Percentiles rank a stretch among this genome's conserved stretches.
Conservation (phyloP, 2,329 filamentous ascomycete species). For the Trichoderma lentiforme region DNA sequence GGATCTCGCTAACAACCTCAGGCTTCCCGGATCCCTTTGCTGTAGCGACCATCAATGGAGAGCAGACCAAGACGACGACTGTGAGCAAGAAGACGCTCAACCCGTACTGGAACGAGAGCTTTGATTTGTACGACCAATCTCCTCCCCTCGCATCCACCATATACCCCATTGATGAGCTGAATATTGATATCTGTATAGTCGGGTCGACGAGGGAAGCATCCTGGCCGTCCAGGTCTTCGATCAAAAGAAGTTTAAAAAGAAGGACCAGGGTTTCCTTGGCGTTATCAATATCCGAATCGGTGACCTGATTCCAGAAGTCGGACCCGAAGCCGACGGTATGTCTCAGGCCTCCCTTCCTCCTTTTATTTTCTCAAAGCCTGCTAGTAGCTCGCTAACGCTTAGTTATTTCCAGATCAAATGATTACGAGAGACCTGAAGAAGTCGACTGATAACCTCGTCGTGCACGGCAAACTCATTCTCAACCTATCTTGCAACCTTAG, state of each 20-base stretch:
- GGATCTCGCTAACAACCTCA: conserved; percentile 41
- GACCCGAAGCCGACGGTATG: conserved; percentile 85
- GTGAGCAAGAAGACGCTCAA: conserved; percentile 97
- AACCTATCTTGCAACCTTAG: conserved; percentile 90
- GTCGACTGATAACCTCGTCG: conserved; percentile 95
- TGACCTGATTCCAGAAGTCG: conserved; percentile 81
- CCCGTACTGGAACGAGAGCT: conserved; percentile 99
- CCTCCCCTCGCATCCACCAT: conserved; percentile 18
- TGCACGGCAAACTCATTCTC: conserved; percentile 95
- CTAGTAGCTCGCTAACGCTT: conserved; percentile 23
- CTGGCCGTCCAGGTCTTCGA: conserved; percentile 98
- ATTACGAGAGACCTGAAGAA: conserved; percentile 96
- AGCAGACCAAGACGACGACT: conserved; percentile 96
- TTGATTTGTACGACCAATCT: conserved; percentile 77
- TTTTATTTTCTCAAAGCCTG: background rate
- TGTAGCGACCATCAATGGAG: conserved; percentile 92
- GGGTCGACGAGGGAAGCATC: conserved; percentile 91
- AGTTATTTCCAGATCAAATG: conserved; percentile 75
- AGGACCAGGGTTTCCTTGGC: conserved; percentile 97
- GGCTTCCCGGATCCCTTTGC: conserved; percentile 98
- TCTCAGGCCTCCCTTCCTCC: conserved; percentile 22
- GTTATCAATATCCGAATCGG: conserved; percentile 97
- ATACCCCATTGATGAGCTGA: background rate
- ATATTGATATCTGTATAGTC: conserved; percentile 49
- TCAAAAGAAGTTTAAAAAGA: conserved; percentile 99